These are phyloP conservation scores for Arthrocladium fulminans DNA, from an alignment of 2,329 filamentous ascomycete species.

Conservation along the genomic window DNA sequence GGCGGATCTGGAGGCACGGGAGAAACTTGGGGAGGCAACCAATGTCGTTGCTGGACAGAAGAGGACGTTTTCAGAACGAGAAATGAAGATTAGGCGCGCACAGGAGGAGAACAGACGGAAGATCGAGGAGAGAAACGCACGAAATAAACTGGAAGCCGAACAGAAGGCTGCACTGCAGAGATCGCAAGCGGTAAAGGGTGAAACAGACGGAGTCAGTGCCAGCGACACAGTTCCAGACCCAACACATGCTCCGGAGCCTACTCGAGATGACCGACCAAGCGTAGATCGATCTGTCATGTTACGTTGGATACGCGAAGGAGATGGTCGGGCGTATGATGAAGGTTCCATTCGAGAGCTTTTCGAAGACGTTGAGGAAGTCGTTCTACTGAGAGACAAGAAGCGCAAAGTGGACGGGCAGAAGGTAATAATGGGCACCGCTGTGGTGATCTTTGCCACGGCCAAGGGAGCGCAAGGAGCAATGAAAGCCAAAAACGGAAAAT, in stretches of 20 bases:
- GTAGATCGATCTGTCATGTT: conserved; percentile 51
- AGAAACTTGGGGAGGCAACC: conserved; percentile 43
- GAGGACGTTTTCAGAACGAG: conserved; percentile 45
- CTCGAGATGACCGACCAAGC: conserved; percentile 21
- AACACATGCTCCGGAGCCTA: conserved; percentile 22
- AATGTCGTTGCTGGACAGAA: conserved; percentile 45
- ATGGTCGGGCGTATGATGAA: conserved; percentile 39
- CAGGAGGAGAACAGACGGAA: conserved; percentile 46
- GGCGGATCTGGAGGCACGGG: conserved; percentile 74
- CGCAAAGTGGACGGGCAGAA: conserved; percentile 42
- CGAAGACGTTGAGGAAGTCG: conserved; percentile 48
- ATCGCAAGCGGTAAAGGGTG: conserved; percentile 27
- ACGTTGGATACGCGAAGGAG: conserved; percentile 44
- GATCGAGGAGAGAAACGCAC: conserved; percentile 41
- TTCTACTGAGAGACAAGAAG: conserved; percentile 48
- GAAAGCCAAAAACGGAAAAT: conserved; percentile 29
- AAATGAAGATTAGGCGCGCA: conserved; percentile 45
- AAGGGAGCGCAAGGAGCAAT: conserved; percentile 26
- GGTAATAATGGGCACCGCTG: conserved; percentile 43
- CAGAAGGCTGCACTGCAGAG: conserved; percentile 34
- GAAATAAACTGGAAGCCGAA: conserved; percentile 36
- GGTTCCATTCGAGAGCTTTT: conserved; percentile 42
- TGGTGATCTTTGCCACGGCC: conserved; percentile 50
- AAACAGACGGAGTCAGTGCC: conserved; percentile 28
- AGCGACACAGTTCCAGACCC: conserved; percentile 31